Conservation (phyloP, 768 basidiomycete species). For the Sarcomyxa edulis region DNA sequence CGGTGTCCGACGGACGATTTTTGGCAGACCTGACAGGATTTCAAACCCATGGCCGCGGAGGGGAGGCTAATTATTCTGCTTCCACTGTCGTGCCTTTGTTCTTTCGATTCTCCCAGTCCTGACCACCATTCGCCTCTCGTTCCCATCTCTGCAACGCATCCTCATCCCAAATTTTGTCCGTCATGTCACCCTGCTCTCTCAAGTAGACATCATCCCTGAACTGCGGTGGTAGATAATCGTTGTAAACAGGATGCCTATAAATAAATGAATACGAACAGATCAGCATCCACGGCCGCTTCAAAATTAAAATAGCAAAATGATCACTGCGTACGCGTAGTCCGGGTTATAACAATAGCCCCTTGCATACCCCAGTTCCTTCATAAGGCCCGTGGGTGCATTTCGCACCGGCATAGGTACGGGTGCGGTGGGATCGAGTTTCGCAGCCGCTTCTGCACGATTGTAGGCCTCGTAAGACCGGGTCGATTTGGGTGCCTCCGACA, state of each 20-base stretch:
- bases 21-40: no score
- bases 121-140: constrained; percentile 39
- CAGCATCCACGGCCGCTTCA: no score
- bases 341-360: constrained; percentile 64
- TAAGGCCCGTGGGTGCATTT: constrained; percentile 70
- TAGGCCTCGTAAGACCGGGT: constrained; percentile 79
- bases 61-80: no score
- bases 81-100: not conserved
- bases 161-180: constrained; percentile 58
- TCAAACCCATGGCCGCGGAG: no score
- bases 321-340: constrained; percentile 43
- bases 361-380: constrained; percentile 68
- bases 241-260: constrained; percentile 56
- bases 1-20: no score
- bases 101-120: constrained; percentile 39
- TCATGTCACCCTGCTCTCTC: constrained; percentile 33
- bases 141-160: constrained; percentile 53
- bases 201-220: constrained; percentile 40
- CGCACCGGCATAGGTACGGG: constrained; percentile 70
- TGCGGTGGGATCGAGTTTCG: constrained; percentile 42
- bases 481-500: constrained; percentile 80
- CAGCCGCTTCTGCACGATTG: constrained; percentile 59
- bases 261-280: not conserved
- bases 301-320: not conserved
- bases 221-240: constrained; percentile 54